phyloP scores from a whole-genome alignment of 2,329 filamentous ascomycete genomes.

The Fusarium beomiforme region DNA sequence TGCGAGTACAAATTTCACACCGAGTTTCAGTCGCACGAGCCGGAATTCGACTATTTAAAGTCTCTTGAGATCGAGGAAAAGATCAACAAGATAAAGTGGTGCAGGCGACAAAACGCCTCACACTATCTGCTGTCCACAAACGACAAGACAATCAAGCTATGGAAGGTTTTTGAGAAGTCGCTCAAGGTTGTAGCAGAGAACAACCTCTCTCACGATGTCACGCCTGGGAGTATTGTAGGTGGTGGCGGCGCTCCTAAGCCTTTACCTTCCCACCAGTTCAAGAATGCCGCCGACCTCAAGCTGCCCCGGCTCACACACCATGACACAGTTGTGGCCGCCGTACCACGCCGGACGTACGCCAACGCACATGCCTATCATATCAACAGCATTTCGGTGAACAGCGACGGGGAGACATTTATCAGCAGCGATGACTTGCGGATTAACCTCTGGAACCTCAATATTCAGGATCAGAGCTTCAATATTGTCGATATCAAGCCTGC shows the following conservation, averaged over 20 bases:
- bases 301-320: conserved; percentile 96
- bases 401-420: conserved; percentile 98
- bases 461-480: conserved; percentile 99
- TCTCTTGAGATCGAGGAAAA: conserved; percentile 99
- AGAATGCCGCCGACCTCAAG: conserved; percentile 84
- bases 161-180: conserved; percentile 99
- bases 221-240: conserved; percentile 76
- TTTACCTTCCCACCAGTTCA: conserved; percentile 77
- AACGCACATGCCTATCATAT: conserved; percentile 99
- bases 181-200: conserved; percentile 99
- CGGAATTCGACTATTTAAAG: conserved; percentile 99
- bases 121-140: conserved; percentile 99
- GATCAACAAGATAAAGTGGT: conserved; percentile 99
- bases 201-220: conserved; percentile 94
- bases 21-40: conserved; percentile 99
- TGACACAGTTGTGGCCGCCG: conserved; percentile 96
- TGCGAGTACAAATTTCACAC: conserved; percentile 99
- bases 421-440: conserved; percentile 97
- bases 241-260: conserved; percentile 82
- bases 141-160: conserved; percentile 99
- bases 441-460: conserved; percentile 99
- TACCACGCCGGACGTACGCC: conserved; percentile 94
- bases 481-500: conserved; percentile 99
- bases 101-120: conserved; percentile 95
- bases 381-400: conserved; percentile 99